These are phyloP conservation scores for Podaxis sp. DNA, from an alignment of 768 basidiomycete species.

Conservation along the genomic window DNA sequence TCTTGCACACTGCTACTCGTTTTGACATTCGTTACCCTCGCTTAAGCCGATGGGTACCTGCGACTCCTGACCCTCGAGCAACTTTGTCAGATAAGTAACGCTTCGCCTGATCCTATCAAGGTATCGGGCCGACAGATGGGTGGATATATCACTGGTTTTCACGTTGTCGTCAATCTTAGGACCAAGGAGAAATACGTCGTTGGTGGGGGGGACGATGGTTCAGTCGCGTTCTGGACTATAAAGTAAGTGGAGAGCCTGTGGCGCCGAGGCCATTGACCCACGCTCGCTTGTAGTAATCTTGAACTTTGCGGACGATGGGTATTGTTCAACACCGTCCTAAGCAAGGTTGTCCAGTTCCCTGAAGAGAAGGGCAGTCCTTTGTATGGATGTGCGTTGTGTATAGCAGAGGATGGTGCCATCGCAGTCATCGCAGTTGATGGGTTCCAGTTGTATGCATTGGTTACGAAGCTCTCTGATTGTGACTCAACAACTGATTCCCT, in stretches of 20 bases:
- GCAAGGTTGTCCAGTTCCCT: conserved; percentile 54
- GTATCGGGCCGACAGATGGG: conserved; percentile 47
- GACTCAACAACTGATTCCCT: neutral
- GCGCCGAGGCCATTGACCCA: neutral
- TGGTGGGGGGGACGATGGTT: conserved; percentile 79
- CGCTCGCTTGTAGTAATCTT: conserved; percentile 46
- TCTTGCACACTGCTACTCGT: neutral
- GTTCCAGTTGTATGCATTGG: conserved; percentile 68
- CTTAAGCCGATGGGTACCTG: conserved; percentile 52
- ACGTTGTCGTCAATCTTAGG: conserved; percentile 54
- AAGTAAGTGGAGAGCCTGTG: conserved; percentile 43
- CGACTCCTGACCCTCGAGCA: conserved; percentile 45
- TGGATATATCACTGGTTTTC: conserved; percentile 50
- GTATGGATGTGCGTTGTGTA: conserved; percentile 67
- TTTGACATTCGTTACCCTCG: conserved; percentile 14
- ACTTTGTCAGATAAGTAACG: conserved; percentile 29
- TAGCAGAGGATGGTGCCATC: conserved; percentile 79
- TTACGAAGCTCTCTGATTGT: neutral
- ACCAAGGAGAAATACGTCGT: conserved; percentile 65
- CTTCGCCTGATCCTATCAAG: conserved; percentile 29
- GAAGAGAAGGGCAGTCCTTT: conserved; percentile 55
- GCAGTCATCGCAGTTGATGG: conserved; percentile 75
- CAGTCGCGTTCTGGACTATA: conserved; percentile 70
- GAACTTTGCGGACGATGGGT: conserved; percentile 71
- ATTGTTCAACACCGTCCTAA: conserved; percentile 67